phyloP scores from a whole-genome alignment of 2,329 filamentous ascomycete species.

The Aspergillus hiratsukae region DNA sequence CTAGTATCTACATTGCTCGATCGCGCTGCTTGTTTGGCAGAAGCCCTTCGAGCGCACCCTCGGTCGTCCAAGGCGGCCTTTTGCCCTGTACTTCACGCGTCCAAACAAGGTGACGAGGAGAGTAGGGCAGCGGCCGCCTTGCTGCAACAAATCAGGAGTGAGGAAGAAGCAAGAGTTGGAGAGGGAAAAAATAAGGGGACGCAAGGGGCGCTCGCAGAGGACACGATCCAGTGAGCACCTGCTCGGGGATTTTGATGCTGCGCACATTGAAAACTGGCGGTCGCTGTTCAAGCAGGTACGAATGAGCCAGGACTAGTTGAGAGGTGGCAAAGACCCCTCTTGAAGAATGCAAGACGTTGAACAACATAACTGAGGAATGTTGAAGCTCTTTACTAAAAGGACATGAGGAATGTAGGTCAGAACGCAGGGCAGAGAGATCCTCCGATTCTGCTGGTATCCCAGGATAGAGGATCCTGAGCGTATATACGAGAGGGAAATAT shows the following conservation, averaged over 20 bases:
- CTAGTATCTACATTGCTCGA: constrained; percentile 33
- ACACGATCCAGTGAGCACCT: constrained; percentile 34
- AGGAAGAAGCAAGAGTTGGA: constrained; percentile 29
- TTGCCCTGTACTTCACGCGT: constrained; percentile 28
- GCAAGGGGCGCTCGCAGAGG: constrained; percentile 32
- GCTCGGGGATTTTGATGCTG: constrained; percentile 32
- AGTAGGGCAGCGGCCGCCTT: constrained; percentile 27
- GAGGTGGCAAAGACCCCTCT: constrained; percentile 27
- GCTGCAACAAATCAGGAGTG: constrained; percentile 37
- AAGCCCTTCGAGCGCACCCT: constrained; percentile 35
- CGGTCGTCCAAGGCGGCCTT: constrained; percentile 29
- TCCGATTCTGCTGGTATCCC: constrained; percentile 12
- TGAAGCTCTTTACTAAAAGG: constrained; percentile 21
- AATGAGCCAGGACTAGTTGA: constrained; percentile 18
- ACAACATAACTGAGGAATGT: constrained; percentile 30
- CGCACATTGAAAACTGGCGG: constrained; percentile 18
- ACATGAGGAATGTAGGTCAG: constrained; percentile 30
- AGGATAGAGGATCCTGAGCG: constrained; percentile 16
- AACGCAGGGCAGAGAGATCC: constrained; percentile 2
- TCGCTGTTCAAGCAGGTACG: constrained; percentile 18
- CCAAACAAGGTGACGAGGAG: constrained; percentile 26
- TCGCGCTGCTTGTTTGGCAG: constrained; percentile 30
- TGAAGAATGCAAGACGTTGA: constrained; percentile 30
- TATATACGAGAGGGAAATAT: constrained; percentile 13
- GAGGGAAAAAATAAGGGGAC: constrained; percentile 22